Conservation (phyloP, 306 rosid species). For the Sindora glabra region DNA sequence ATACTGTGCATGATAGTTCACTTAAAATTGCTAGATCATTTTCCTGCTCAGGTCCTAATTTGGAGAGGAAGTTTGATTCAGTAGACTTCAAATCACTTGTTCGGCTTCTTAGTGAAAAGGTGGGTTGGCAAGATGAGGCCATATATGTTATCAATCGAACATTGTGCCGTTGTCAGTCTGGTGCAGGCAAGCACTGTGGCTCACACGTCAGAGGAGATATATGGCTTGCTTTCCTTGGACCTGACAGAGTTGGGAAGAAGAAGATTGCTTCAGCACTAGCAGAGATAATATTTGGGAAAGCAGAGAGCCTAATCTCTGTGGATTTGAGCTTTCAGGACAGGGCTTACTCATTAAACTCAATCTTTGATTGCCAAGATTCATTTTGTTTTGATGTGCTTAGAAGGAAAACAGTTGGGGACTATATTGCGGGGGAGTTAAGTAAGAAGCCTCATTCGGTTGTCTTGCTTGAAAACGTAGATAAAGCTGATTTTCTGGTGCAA, state of each 20-base stretch:
- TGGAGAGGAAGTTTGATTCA: slow-evolving; percentile 34
- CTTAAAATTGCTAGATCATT: slow-evolving; percentile 34
- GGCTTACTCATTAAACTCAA: slow-evolving; percentile 18
- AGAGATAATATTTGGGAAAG: slow-evolving; percentile 46
- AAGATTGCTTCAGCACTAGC: slow-evolving; percentile 67
- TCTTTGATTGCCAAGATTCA: slow-evolving; percentile 34
- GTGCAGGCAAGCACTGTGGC: slow-evolving; percentile 33
- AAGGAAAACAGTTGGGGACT: slow-evolving; percentile 65
- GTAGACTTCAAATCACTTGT: slow-evolving; percentile 58
- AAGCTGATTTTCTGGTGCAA: slow-evolving; percentile 61
- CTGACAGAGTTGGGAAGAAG: slow-evolving; percentile 73
- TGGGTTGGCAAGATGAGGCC: slow-evolving; percentile 86
- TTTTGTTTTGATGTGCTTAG: slow-evolving; percentile 43
- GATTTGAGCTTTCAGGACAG: slow-evolving; percentile 48
- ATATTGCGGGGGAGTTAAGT: slow-evolving; percentile 64
- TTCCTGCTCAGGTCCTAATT: slow-evolving; percentile 31
- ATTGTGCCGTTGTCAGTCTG: slow-evolving; percentile 38
- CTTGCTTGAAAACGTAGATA: slow-evolving; percentile 62
- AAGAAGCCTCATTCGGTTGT: slow-evolving; percentile 63
- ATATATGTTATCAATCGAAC: slow-evolving; percentile 41
- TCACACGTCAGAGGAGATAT: slow-evolving; percentile 49
- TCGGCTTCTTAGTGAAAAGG: slow-evolving; percentile 41
- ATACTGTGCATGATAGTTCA: slow-evolving; percentile 31
- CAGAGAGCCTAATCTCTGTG: slow-evolving; percentile 49
- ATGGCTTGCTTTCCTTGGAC: slow-evolving; percentile 84